Base-by-base conservation (phyloP, 83 land plant genomes). In the Isoetes engelmannii region DNA sequence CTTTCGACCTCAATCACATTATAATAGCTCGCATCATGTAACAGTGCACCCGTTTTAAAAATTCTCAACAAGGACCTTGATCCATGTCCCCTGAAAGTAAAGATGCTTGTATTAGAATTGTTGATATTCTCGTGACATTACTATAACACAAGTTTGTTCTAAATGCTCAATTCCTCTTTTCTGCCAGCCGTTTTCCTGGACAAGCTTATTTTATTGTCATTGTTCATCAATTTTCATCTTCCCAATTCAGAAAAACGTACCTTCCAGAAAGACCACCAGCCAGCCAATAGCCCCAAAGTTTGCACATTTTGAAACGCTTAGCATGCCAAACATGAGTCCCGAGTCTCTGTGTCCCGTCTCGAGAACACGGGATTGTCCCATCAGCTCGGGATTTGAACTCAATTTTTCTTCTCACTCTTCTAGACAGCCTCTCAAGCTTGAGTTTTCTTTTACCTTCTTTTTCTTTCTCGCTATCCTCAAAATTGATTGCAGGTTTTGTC, bases 301-400 rank as follows among this genome's bases (percentile, higher is more conserved):
- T 93, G 5, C 69, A 69, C 92, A 93, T 90, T 5, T 68, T 63
- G 54, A 93, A 93, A 6, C 98, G 83, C 79, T 93, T 93, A 6
- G 92, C 92, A 75, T 90, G 98, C 98, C 98, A 93, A 45, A 93
- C 87, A 80, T 93, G 98, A 8, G 96, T 90, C 20, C 75, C 82
- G 44, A 93, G 69, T 62, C 96, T 82, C 75, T 61, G 81, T 4
- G 89, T 87, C 4, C 96, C 98, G 62, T 93, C 98, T 4, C 82
- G 80, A 0, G 87, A 73, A 59, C 54, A 55, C 21, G 59, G 48
- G 59, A 75, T 83, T 5, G 89, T 90, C 4, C 61, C 54, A 6
- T 63, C 74, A 13, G 69, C 79, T 55, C 81, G 86, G 50, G 63
- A 71, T 45, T 67, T 77, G 45, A 93, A 73, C 70, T 93, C 96